Conservation (phyloP, 192 early-diverging fungal genomes). For the Backusella luteola region DNA sequence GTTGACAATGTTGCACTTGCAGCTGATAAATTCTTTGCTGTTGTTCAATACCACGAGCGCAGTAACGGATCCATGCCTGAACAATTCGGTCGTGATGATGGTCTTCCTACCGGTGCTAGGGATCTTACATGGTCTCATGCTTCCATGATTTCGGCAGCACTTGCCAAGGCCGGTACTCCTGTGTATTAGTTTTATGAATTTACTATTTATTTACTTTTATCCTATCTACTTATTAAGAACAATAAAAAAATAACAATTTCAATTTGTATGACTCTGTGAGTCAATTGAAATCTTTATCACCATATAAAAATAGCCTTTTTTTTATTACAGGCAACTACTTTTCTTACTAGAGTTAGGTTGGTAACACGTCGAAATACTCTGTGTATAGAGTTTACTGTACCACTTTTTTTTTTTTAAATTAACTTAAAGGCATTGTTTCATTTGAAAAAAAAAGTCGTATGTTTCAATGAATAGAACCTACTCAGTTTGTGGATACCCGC, state of each 20-base stretch:
- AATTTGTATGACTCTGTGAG: neutral
- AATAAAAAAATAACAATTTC: neutral
- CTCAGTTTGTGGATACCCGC: no score
- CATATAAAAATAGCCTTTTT: neutral
- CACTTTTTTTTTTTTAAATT: neutral
- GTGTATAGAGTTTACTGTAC: neutral
- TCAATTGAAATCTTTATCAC: neutral
- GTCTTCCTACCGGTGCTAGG: slow-evolving; percentile 56
- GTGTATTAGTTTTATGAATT: neutral
- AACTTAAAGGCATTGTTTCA: neutral
- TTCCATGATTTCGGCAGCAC: slow-evolving; percentile 43
- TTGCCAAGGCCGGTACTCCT: slow-evolving; percentile 26
- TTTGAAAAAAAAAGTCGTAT: neutral
- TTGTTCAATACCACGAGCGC: slow-evolving; percentile 51
- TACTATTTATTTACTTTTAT: neutral
- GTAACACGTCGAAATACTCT: neutral
- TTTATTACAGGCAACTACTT: neutral
- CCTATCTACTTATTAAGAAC: neutral
- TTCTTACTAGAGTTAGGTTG: neutral
- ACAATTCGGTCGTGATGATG: slow-evolving; percentile 57
- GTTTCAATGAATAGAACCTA: neutral
- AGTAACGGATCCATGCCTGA: slow-evolving; percentile 57
- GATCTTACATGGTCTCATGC: slow-evolving; percentile 79
- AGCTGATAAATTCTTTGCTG: slow-evolving; percentile 59
- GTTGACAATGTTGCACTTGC: slow-evolving; percentile 37